Evolutionary conservation across 768 basidiomycete genomes (phyloP).

Genomic region (Stropharia rugosoannulata): DNA sequence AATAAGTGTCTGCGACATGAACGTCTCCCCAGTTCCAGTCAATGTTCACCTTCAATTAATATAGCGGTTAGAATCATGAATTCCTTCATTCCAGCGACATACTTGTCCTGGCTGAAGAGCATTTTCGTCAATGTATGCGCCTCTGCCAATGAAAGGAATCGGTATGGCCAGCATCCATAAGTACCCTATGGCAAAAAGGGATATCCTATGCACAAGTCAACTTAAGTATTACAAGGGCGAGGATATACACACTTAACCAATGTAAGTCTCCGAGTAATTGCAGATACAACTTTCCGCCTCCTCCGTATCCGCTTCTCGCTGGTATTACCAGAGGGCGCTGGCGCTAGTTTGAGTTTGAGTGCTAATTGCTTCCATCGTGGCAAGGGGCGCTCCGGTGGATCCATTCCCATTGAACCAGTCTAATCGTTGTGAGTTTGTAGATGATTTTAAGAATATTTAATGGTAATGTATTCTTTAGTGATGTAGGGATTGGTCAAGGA

Average conservation of each 20-base stretch:
- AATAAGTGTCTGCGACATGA: constrained; percentile 78
- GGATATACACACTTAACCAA: constrained; percentile 34
- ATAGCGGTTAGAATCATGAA: background rate
- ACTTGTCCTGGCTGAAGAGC: constrained; percentile 94
- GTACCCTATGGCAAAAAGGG: constrained; percentile 65
- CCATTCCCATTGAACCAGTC: background rate
- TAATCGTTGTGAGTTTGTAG: background rate
- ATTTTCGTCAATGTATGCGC: constrained; percentile 92
- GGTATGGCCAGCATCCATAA: constrained; percentile 87
- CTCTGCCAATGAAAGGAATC: constrained; percentile 55
- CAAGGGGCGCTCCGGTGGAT: background rate
- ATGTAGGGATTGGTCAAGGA: too few species aligned
- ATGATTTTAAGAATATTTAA: too few species aligned
- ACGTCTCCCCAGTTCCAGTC: constrained; percentile 94
- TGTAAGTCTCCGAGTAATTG: constrained; percentile 33
- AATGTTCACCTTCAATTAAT: constrained; percentile 69
- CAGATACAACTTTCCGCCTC: constrained; percentile 33
- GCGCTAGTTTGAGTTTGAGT: constrained; percentile 19
- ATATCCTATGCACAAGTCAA: constrained; percentile 35
- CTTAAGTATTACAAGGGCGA: constrained; percentile 2
- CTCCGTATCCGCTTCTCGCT: constrained; percentile 45
- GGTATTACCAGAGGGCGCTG: constrained; percentile 22
- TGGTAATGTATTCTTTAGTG: too few species aligned
- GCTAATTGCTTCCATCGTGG: constrained; percentile 15
- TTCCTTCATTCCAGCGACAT: background rate